phyloP scores from a whole-genome alignment of 768 basidiomycete species.

The Rickenella mellea region DNA sequence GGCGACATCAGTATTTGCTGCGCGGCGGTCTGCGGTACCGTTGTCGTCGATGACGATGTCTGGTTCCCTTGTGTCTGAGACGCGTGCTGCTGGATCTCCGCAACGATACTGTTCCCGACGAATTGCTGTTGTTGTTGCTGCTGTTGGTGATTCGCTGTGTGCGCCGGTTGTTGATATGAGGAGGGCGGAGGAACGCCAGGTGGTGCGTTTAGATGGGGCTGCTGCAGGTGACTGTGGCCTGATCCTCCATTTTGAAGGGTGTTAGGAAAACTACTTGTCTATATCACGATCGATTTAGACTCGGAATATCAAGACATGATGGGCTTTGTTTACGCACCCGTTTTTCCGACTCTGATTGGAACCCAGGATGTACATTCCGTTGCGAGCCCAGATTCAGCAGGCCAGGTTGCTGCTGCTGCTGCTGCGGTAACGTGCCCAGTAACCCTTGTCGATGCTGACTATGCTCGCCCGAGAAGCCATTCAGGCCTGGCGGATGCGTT shows the following conservation, averaged over 20 bases:
- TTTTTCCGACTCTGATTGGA: conserved; percentile 61
- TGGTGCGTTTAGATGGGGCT: conserved; percentile 45
- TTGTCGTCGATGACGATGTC: conserved; percentile 30
- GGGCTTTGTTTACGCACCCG: conserved; percentile 39
- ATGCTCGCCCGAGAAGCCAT: conserved; percentile 43
- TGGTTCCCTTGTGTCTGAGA: conserved; percentile 14
- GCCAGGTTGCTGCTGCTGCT: conserved; percentile 47
- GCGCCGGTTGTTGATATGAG: conserved; percentile 26
- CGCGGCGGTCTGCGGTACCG: conserved; percentile 72
- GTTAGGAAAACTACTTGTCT: neutral
- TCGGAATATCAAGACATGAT: too few relatives aligned
- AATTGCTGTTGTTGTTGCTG: conserved; percentile 14
- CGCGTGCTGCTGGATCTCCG: neutral
- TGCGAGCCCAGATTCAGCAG: conserved; percentile 44
- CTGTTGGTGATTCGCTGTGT: conserved; percentile 15
- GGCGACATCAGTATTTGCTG: conserved; percentile 89
- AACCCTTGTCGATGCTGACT: conserved; percentile 45
- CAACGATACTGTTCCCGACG: neutral
- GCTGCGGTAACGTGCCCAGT: conserved; percentile 41
- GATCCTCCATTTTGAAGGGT: conserved; percentile 45
- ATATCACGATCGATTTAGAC: too few relatives aligned
- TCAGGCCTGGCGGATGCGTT: conserved; percentile 67
- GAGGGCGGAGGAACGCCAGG: conserved; percentile 35
- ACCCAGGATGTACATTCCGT: conserved; percentile 23
- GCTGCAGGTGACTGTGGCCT: conserved; percentile 26